Base-by-base conservation (phyloP, 176 grass and related monocot species). In the Typha latifolia region DNA sequence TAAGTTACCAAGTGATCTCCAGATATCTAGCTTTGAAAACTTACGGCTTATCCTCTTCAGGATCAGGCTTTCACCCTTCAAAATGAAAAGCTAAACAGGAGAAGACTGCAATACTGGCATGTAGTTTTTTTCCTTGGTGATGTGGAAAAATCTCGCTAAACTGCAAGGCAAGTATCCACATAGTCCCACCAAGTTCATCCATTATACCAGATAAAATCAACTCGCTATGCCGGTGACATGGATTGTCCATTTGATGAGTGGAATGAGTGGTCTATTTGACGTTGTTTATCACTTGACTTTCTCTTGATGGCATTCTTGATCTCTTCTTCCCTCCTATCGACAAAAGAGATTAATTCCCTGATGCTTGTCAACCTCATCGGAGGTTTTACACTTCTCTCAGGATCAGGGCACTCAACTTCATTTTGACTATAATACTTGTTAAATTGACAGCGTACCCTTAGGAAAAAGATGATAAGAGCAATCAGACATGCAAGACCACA, bases 241-340 rank as follows among this genome's bases (percentile, higher is more conserved):
- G 72, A 68, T 48, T n/a, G 72, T 48, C 43, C 66, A 32, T 76
- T 49, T 5, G 77, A 76, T 27, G 62, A 23, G 2, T 8, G 48
- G 3, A 73, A 20, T 49, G 88, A 76, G 49, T 73, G 48, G 15
- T 81, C 76, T 47, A 15, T 47, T 4, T 29, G 29, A 19, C 63
- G 83, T 4, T 4, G 47, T 62, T 69, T 73, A 27, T 80, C 83
- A 51, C 67, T 93, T 19, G 73, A 71, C 78, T 91, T 90, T 80
- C 86, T 80, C 64, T 69, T 78, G 64, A 96, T 86, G 27, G 78
- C 77, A 51, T 56, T 73, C 72, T 90, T 90, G 5, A 77, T 79
- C 64, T 92, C 94, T 51, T 70, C 79, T 83, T 99, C 94, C 83
- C 87, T 93, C 83, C 76, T 93, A 78, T 99, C 89, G 0, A 90